Evolutionary conservation across 106 monocot species (phyloP), one percentile per base, ranked within the genome.

Genomic region (Apostasia ramifera): DNA sequence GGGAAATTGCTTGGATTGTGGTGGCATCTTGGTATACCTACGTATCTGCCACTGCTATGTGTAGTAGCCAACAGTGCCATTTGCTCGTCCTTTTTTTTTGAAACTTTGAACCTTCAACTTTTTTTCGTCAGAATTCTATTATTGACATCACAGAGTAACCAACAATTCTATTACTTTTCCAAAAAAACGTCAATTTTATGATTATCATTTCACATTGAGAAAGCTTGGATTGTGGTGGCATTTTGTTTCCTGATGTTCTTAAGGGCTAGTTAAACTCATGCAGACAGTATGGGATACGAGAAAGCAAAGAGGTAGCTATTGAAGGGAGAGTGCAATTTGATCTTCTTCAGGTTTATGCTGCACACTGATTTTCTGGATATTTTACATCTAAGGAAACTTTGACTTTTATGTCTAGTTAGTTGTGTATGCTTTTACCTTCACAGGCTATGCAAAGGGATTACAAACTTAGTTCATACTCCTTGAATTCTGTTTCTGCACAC

Each of bases 271-370:
- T 49, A 26, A 4, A 68, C 37, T 71, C n/a, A 44, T 79, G 56
- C 85, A 98, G 98, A 75, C 98, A 98, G 55, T 92, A 93, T 83
- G 98, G 98, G 38, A 59, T 85, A 61, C 81, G 98, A 58, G 98
- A 98, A 87, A 98, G 98, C 77, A 98, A 98, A 78, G 98, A 93
- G 73, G 82, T 98, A 44, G 83, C 83, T 44, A 77, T 98, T 14
- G 98, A 98, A 53, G 98, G 98, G 73, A 93, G 98, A 81, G 98
- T 98, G 63, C 93, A 98, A 70, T 98, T 98, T 80, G 98, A 98
- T 84, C 69, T 98, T 70, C 76, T 98, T 83, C 98, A 98, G 93
- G 98, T 93, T 55, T 69, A 7, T 75, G 52, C 64, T 69, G 51
- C 40, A 57, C 38, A 48, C 13, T 37, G 26, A 26, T 26, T 26